phyloP scores from a whole-genome alignment of 345 rosid genomes.

The Reutealis trisperma region DNA sequence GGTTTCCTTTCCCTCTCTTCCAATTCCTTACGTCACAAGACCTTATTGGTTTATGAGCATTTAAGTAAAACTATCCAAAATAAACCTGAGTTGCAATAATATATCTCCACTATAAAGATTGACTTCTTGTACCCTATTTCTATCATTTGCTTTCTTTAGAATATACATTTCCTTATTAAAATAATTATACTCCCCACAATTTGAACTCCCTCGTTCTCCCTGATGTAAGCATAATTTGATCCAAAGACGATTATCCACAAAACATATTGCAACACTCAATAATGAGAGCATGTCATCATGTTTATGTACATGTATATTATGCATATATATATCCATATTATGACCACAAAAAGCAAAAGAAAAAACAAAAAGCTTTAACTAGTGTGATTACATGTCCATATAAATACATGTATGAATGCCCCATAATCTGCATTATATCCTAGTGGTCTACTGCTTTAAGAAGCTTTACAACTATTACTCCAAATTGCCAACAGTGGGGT shows the following conservation, averaged over 20 bases:
- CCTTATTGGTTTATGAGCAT: constrained; percentile 28
- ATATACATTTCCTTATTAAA: constrained; percentile 38
- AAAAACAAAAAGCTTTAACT: constrained; percentile 1
- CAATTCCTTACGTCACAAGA: constrained; percentile 33
- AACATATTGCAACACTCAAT: constrained; percentile 12
- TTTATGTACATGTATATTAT: constrained; percentile 5
- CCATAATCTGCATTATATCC: constrained; percentile 36
- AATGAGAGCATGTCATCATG: constrained; percentile 9
- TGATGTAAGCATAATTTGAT: constrained; percentile 56
- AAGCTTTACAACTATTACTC: constrained; percentile 18
- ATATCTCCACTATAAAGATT: constrained; percentile 42
- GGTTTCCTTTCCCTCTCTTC: constrained; percentile 31
- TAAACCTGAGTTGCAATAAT: constrained; percentile 22
- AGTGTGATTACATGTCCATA: not conserved
- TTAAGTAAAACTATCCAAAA: constrained; percentile 15
- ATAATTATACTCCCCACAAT: constrained; percentile 58
- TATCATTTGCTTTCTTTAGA: constrained; percentile 31
- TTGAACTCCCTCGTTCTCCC: constrained; percentile 31
- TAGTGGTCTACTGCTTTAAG: constrained; percentile 17
- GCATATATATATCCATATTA: constrained; percentile 31
- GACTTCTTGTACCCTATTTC: constrained; percentile 47
- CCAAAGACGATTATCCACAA: constrained; percentile 57
- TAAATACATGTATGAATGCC: constrained; percentile 20
- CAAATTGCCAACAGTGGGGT: constrained; percentile 47
- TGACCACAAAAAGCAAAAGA: constrained; percentile 4